Conservation (phyloP, 768 basidiomycete genomes). For the Russula lepida region DNA sequence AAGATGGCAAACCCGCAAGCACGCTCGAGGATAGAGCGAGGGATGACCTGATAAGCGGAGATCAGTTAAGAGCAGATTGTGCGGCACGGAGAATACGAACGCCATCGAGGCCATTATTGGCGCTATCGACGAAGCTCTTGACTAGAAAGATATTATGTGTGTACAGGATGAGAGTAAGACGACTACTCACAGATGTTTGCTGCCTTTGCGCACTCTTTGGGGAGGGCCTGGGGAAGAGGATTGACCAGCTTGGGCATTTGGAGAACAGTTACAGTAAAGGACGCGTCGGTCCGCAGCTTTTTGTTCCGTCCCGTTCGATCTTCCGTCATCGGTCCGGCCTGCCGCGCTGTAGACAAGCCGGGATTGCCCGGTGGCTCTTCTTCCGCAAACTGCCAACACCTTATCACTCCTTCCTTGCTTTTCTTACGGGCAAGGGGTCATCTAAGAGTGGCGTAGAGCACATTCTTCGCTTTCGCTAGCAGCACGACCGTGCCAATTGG, state of each 20-base stretch:
- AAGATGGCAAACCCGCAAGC: conserved; percentile 85
- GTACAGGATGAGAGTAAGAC: not conserved
- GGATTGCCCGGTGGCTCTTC: not conserved
- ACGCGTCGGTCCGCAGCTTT: not conserved
- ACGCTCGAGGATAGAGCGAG: conserved; percentile 44
- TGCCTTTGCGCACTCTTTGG: conserved; percentile 82
- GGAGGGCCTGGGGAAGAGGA: conserved; percentile 49
- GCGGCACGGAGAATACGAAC: conserved; percentile 29
- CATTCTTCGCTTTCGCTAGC: conserved; percentile 33
- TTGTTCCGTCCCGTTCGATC: not conserved
- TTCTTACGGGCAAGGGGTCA: conserved; percentile 25
- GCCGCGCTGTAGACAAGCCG: not conserved
- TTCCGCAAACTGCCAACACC: conserved; percentile 23
- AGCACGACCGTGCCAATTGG: conserved; percentile 26
- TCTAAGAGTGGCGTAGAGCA: conserved; percentile 25
- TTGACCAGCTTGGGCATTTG: conserved; percentile 34
- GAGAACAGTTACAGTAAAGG: not conserved
- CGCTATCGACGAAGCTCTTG: conserved; percentile 72
- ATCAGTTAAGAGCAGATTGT: not conserved
- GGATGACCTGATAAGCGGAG: conserved; percentile 38
- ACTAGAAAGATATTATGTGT: conserved; percentile 37
- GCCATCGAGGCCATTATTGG: conserved; percentile 80
- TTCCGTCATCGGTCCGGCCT: not conserved
- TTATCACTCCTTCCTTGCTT: conserved; percentile 28
- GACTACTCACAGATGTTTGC: conserved; percentile 71